Conservation (phyloP, 108 stramenopile species). For the Skeletonema grethae region DNA sequence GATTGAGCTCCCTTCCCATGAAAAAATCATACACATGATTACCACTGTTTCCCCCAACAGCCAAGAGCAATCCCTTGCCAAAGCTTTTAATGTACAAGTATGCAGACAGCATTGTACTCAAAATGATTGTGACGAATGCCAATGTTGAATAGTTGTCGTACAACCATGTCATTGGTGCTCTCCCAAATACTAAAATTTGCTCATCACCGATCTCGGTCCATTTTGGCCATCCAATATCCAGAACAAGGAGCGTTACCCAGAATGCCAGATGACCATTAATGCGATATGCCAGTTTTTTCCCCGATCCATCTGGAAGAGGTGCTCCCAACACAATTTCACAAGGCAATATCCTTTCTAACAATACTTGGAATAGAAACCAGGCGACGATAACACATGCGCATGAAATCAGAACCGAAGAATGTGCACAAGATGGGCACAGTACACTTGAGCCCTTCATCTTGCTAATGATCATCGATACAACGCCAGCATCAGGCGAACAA, state of each 20-base stretch:
- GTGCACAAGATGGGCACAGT: conserved; percentile 48
- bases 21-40: conserved; percentile 92
- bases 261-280: conserved; percentile 95
- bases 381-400: conserved; percentile 58
- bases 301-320: conserved; percentile 55
- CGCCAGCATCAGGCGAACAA: conserved; percentile 19
- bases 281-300: conserved; percentile 73
- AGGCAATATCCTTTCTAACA: conserved; percentile 85
- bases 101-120: conserved; percentile 58
- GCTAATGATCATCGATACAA: conserved; percentile 13
- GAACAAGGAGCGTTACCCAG: conserved; percentile 81
- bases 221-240: conserved; percentile 51
- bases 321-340: conserved; percentile 82
- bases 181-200: conserved; percentile 43
- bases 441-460: conserved; percentile 27
- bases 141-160: conserved; percentile 78
- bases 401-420: conserved; percentile 17
- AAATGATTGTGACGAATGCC: conserved; percentile 68
- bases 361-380: conserved; percentile 89
- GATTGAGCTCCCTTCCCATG: conserved; percentile 98
- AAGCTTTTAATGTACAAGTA: conserved; percentile 84
- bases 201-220: conserved; percentile 36
- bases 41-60: conserved; percentile 85
- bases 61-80: conserved; percentile 62
- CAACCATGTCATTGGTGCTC: conserved; percentile 69